Base-by-base conservation (phyloP, 345 rosid species). In the Tarenaya hassleriana region DNA sequence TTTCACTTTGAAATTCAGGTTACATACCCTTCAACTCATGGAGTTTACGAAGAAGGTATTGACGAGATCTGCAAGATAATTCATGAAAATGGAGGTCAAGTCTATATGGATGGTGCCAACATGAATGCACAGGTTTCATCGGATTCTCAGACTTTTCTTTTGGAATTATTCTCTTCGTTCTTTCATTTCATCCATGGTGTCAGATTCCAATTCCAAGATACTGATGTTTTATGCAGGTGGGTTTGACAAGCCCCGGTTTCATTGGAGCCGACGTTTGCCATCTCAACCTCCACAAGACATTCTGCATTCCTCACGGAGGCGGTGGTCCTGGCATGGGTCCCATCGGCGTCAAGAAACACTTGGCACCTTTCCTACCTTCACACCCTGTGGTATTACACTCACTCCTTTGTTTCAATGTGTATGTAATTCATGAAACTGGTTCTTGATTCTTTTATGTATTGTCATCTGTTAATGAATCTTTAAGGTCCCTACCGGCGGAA, bases 251-350 rank as follows among this genome's bases (percentile, higher is more conserved):
- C 71, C 99, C 97, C 1, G 99, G 99, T 52, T 94, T 72, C 24
- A 88, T 94, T 61, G 99, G 99, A 63, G 99, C 99, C n/a, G 99
- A 94, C 63, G 99, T 94, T 50, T 88, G 99, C 67, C 97, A 94
- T 76, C 92, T 94, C 61, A 94, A 94, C 65, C 99, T 94, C 73
- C 99, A 94, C 68, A 94, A 88, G 55, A 94, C 97, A 45, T 88
- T 88, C 72, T 94, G 99, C 79, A 94, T 94, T 67, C 97, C 97
- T 1, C 97, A 94, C 47, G 97, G 95, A 47, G 97, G 99, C 62
- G 99, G 99, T 45, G 97, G 99, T 64, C 97, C 97, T 50, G 99
- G 99, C 52, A 94, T 94, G 98, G 98, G 98, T 41, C 98, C 98
- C 56, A 85, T 92, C 52, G 97, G 98, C 46, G 98, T 92, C 65